Evolutionary conservation across 192 early-diverging fungal species (phyloP).

Genomic region (Entomortierella parvispora): DNA sequence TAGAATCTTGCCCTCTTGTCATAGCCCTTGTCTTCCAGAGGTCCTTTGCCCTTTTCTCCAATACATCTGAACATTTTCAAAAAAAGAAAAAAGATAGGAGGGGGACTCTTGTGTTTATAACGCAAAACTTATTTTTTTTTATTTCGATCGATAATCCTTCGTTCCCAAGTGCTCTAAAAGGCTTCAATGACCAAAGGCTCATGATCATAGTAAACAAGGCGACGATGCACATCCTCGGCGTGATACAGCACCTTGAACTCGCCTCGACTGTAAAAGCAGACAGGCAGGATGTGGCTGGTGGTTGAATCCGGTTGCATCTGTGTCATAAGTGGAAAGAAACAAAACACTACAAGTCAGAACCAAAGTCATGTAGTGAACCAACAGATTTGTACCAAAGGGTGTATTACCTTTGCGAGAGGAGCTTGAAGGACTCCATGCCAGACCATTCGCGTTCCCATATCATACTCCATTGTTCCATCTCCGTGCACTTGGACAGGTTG

Average conservation of each 20-base stretch:
- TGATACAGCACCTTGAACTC: conserved; percentile 67
- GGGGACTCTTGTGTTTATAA: too few relatives aligned
- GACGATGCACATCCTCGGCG: conserved; percentile 62
- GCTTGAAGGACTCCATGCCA: conserved; percentile 65
- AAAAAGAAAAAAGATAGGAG: too few relatives aligned
- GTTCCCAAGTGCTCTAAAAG: too few relatives aligned
- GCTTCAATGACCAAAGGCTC: conserved; percentile 59
- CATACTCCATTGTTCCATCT: conserved; percentile 65
- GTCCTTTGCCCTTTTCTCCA: too few relatives aligned
- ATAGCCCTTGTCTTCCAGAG: too few relatives aligned
- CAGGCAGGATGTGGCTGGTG: conserved; percentile 56
- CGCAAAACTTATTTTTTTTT: too few relatives aligned
- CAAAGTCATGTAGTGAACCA: not conserved
- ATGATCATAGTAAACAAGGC: conserved; percentile 62
- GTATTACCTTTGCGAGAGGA: conserved; percentile 61
- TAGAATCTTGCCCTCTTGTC: not conserved
- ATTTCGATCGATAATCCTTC: too few relatives aligned
- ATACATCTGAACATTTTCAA: too few relatives aligned
- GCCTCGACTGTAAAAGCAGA: conserved; percentile 66
- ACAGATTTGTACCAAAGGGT: too few relatives aligned
- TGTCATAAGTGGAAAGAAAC: conserved; percentile 1
- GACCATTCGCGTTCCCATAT: conserved; percentile 57
- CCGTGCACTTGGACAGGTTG: conserved; percentile 65
- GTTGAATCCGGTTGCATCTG: conserved; percentile 63
- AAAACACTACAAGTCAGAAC: not conserved